Conservation (phyloP, 164 flowering plant species). For the Macadamia tetraphylla region DNA sequence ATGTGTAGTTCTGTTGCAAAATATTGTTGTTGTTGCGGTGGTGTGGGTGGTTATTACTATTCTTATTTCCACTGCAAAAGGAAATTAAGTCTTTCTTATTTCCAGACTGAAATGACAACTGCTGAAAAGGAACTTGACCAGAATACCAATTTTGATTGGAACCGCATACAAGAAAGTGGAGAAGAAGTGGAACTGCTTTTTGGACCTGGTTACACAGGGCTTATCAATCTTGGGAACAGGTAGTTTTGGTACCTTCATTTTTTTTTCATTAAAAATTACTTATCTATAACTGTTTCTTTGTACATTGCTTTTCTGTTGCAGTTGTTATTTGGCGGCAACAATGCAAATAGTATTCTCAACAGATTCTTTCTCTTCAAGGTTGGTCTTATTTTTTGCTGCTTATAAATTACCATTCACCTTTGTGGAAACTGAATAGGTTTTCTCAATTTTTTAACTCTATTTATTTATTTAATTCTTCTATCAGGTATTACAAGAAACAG, state of each 20-base stretch:
- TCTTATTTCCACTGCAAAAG: no score
- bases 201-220: constrained; percentile 99
- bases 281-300: constrained; percentile 5
- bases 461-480: not conserved
- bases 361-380: constrained; percentile 62
- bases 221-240: constrained; percentile 98
- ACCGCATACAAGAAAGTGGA: constrained; percentile 98
- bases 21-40: no score
- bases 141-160: constrained; percentile 97
- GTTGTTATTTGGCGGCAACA: constrained; percentile 93
- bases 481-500: constrained; percentile 60
- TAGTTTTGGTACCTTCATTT: constrained; percentile 18
- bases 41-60: no score
- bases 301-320: constrained; percentile 21
- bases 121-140: constrained; percentile 99
- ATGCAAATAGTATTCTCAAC: constrained; percentile 94
- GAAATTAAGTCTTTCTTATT: constrained; percentile 11
- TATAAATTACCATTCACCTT: not conserved
- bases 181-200: constrained; percentile 73
- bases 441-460: constrained; percentile 1
- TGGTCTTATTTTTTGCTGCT: constrained; percentile 16
- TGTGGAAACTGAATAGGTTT: not conserved
- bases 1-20: no score
- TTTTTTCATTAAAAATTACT: constrained; percentile 5
- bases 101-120: constrained; percentile 97